Evolutionary conservation across 192 early-diverging fungal species (phyloP), one percentile per base, ranked within the genome.

Genomic region (Coemansia sp.): DNA sequence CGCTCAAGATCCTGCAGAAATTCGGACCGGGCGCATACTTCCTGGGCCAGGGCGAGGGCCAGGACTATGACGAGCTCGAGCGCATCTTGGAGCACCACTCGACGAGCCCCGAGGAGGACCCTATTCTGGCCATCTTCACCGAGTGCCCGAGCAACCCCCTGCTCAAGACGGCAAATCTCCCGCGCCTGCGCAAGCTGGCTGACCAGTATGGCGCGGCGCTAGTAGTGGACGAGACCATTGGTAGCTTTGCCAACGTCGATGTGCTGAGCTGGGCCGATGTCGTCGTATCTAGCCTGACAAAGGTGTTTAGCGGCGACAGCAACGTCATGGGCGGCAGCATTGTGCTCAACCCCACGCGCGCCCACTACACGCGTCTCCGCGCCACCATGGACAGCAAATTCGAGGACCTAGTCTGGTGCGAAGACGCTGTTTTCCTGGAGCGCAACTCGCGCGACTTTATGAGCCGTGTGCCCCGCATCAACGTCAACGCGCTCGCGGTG

Each of bases 321-420:
- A 95, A 98, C 67, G 94, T 95, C 14, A 98, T 97, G 94, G 95
- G 88, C 46, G 95, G 95, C 43, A 91, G 93, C 87, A 87, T 80
- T 30, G 68, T 78, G 3, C 67, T 95, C 35, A 95, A 95, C 51
- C 92, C 93, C 15, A 67, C 77, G 18, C 48, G 78, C 18, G 42
- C 59, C 27, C 71, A 60, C 42, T 87, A 87, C 64, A 46, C 46
- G n/a, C 49, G 50, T 23, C 65, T 95, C 33, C 78, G 79, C 46
- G 44, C 67, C 5, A 70, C 71, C 14, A 56, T 94, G 42, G 39
- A 63, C 8, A 46, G 58, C 14, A 70, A 85, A 17, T 92, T 87
- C 47, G 89, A 93, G 55, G 93, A 98, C 62, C 59, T 80, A 26
- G 42, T 95, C 52, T 96, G 93, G 92, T 76, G 80, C 45, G 91